phyloP scores from a whole-genome alignment of 176 grass and related monocot genomes.

The Puccinellia tenuiflora region DNA sequence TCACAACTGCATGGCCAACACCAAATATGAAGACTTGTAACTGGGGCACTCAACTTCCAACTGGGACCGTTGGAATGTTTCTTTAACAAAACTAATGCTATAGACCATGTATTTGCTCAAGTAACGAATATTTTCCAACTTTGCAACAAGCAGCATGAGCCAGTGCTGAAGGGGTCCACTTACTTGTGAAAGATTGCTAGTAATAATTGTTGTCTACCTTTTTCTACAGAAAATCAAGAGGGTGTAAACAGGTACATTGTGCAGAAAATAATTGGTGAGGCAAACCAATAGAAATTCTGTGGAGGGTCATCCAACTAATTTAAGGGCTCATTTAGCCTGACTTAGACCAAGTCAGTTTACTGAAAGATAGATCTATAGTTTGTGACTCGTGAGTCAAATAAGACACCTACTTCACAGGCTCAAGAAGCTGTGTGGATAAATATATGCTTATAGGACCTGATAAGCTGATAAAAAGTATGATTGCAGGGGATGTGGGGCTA shows the following conservation, averaged over 20 bases:
- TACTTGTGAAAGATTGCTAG: neutral
- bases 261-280: neutral
- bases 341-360: neutral
- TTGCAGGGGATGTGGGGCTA: neutral
- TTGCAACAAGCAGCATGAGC: neutral
- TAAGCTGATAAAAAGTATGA: neutral
- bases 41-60: neutral
- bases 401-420: neutral
- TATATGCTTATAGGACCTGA: neutral
- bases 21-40: neutral
- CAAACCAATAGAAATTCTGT: neutral
- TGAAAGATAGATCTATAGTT: neutral
- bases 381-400: neutral
- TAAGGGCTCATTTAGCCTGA: neutral
- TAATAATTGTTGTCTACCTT: neutral
- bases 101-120: neutral
- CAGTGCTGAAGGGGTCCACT: neutral
- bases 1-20: neutral
- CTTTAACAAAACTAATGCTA: neutral
- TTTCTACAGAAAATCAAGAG: neutral
- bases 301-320: neutral
- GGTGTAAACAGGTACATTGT: neutral
- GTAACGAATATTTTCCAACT: neutral
- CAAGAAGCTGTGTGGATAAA: neutral
- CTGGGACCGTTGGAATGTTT: neutral